A percentile compares a stretch with the other conserved stretches of the same genome.
These are phyloP conservation scores for Colletotrichum sp. DNA, from an alignment of 2,329 filamentous ascomycete genomes.

Conservation along the genomic window DNA sequence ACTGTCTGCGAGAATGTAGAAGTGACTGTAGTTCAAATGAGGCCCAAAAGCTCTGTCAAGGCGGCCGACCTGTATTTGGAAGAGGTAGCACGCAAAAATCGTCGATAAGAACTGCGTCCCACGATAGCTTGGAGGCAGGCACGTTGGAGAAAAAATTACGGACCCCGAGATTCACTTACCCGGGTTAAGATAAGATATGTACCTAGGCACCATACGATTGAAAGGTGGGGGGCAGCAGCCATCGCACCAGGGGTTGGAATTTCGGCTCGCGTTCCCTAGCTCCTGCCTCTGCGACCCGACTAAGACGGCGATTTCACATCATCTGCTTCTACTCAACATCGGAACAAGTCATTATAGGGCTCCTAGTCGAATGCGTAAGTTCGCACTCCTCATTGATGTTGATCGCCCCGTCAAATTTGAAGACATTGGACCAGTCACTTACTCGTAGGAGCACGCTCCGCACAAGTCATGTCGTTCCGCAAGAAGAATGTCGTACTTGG, in stretches of 20 bases:
- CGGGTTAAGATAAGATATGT: background rate
- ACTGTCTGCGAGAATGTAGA: background rate
- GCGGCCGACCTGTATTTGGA: background rate
- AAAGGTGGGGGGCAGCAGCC: background rate
- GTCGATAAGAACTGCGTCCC: background rate
- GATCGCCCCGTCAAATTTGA: background rate
- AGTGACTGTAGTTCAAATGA: background rate
- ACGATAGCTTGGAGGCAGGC: background rate
- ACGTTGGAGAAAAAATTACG: background rate
- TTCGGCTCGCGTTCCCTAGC: background rate
- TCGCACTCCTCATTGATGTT: background rate
- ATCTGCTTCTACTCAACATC: background rate
- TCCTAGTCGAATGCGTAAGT: background rate
- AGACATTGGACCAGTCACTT: background rate
- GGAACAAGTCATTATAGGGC: background rate
- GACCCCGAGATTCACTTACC: background rate
- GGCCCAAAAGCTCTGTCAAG: background rate
- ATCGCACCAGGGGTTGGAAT: background rate
- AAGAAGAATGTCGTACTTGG: slow-evolving; percentile 61
- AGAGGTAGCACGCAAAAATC: background rate
- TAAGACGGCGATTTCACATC: background rate
- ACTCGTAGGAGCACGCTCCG: background rate
- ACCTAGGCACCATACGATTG: background rate
- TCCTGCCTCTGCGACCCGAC: background rate
- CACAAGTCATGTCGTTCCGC: slow-evolving; percentile 58